phyloP scores from a whole-genome alignment of 2,329 filamentous ascomycete species.

The Ascochyta rabiei region DNA sequence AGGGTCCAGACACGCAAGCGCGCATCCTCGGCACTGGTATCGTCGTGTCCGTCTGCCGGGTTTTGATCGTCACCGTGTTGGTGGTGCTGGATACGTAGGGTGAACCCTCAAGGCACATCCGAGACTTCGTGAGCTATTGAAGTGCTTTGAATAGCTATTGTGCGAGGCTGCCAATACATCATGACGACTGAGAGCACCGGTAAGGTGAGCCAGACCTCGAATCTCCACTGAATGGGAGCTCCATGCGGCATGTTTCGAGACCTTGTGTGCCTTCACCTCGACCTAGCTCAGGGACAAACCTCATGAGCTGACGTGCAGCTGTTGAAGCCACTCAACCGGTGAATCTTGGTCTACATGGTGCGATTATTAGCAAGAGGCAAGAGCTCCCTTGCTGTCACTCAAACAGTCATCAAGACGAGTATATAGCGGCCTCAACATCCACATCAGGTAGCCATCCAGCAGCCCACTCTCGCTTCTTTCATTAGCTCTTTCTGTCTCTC shows the following conservation, averaged over 20 bases:
- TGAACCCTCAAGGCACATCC: constrained; percentile 3
- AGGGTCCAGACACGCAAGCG: constrained; percentile 4
- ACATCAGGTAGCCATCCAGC: constrained; percentile 19
- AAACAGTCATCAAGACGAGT: neutral
- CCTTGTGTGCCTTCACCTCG: constrained; percentile 1
- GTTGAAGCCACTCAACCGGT: neutral
- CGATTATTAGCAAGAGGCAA: neutral
- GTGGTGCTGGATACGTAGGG: constrained; percentile 13
- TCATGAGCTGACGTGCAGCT: constrained; percentile 4
- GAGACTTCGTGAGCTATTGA: constrained; percentile 9
- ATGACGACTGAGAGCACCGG: neutral
- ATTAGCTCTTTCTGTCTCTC: constrained; percentile 16
- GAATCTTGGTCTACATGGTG: constrained; percentile 6
- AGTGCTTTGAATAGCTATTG: constrained; percentile 1
- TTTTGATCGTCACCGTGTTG: constrained; percentile 2
- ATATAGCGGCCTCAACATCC: neutral
- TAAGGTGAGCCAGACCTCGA: neutral
- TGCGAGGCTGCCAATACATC: constrained; percentile 3
- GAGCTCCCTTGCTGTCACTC: constrained; percentile 9
- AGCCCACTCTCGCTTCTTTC: constrained; percentile 25
- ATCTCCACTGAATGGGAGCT: neutral
- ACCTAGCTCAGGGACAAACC: neutral
- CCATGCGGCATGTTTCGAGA: constrained; percentile 2
- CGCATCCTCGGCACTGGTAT: constrained; percentile 7
- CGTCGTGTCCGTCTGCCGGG: neutral